These are phyloP conservation scores for Kluyveromyces aestuarii DNA, from an alignment of 805 yeast species.

Conservation along the genomic window DNA sequence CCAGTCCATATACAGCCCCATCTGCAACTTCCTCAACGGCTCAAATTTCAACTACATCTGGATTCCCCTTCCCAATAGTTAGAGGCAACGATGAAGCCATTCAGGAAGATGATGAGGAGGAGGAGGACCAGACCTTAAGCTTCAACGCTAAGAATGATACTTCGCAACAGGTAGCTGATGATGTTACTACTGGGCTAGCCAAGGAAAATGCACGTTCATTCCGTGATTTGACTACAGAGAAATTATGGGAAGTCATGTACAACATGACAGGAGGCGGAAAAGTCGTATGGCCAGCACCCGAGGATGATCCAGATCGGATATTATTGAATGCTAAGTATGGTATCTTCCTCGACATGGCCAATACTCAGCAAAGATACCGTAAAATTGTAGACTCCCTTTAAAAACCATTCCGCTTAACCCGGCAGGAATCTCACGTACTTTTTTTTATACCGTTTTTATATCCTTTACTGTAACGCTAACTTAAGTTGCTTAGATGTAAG, in stretches of 20 bases:
- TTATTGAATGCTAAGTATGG: conserved; percentile 73
- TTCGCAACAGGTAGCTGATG: conserved; percentile 42
- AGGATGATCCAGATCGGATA: conserved; percentile 52
- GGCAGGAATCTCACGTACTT: too few species aligned
- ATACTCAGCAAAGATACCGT: conserved; percentile 71
- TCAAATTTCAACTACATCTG: conserved; percentile 25
- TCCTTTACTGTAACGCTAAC: too few species aligned
- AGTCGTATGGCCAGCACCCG: conserved; percentile 60
- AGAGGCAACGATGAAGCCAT: conserved; percentile 10
- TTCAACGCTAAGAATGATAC: conserved; percentile 48
- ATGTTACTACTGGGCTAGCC: conserved; percentile 10
- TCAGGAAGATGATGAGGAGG: conserved; percentile 33
- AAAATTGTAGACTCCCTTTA: conserved; percentile 47
- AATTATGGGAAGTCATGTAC: conserved; percentile 76
- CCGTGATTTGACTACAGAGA: conserved; percentile 2
- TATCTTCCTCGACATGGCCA: conserved; percentile 82
- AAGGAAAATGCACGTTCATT: conserved; percentile 46
- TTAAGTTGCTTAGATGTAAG: too few species aligned
- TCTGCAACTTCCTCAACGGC: conserved; percentile 58
- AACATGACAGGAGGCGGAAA: conserved; percentile 75
- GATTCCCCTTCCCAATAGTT: conserved; percentile 43
- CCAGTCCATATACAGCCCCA: conserved; percentile 74
- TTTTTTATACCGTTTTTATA: too few species aligned
- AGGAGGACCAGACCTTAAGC: conserved; percentile 42
- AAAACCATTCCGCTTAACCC: not conserved